Percentiles rank a stretch among this genome's conserved stretches.
Evolutionary conservation across 208 protist species (phyloP).

Genomic region (Acanthamoeba healyi): DNA sequence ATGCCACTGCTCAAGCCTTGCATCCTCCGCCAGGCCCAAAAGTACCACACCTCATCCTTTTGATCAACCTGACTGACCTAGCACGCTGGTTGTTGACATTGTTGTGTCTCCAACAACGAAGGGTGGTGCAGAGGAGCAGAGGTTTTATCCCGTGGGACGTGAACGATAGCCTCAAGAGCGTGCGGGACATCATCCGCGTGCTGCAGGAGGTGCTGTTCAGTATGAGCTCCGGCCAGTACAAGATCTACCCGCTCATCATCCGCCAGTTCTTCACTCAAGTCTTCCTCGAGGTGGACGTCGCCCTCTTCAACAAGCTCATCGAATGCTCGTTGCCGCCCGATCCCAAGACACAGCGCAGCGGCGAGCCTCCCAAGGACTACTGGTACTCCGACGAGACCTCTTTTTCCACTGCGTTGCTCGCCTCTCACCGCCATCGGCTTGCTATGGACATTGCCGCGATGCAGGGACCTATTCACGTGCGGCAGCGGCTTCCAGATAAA

Average conservation of each 20-base stretch:
- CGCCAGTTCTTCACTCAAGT: constrained; percentile 57
- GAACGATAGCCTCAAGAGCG: constrained; percentile 43
- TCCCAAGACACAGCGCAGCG: neutral
- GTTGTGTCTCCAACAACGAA: too few relatives aligned
- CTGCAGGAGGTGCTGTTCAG: constrained; percentile 18
- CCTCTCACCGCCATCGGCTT: neutral
- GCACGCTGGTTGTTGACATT: too few relatives aligned
- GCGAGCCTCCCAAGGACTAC: constrained; percentile 17
- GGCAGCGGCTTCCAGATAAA: constrained; percentile 47
- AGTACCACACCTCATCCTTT: neutral
- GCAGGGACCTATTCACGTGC: constrained; percentile 19
- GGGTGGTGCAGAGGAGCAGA: constrained; percentile 23
- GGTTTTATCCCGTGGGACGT: constrained; percentile 57
- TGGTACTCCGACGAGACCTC: neutral
- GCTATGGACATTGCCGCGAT: neutral
- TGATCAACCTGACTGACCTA: too few relatives aligned
- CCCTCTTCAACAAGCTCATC: constrained; percentile 52
- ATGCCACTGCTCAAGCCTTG: constrained; percentile 12
- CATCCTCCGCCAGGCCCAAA: constrained; percentile 50
- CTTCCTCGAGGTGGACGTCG: constrained; percentile 45
- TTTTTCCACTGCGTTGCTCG: neutral
- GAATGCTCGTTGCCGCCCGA: constrained; percentile 30
- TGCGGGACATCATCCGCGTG: constrained; percentile 6
- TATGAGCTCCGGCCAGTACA: neutral
- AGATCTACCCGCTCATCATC: constrained; percentile 1